Conservation (phyloP, 2,329 filamentous ascomycete species). For the Nemania bipapillata region DNA sequence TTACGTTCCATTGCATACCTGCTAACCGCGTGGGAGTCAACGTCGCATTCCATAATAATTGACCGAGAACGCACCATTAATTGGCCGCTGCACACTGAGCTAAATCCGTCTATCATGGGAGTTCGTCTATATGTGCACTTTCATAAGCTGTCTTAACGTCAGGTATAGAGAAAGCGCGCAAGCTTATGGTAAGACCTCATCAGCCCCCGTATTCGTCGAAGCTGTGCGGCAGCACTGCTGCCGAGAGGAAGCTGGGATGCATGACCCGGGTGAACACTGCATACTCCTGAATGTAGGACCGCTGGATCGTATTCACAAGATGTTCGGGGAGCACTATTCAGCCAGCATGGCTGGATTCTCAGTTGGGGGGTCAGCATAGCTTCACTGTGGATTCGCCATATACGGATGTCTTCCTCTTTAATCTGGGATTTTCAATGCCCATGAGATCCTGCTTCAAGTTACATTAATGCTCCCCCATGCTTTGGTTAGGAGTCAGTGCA, state of each 20-base stretch:
- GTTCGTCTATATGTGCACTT: background rate
- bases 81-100: background rate
- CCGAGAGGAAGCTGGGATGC: background rate
- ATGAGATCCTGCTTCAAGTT: background rate
- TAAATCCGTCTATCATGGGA: background rate
- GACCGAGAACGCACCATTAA: background rate
- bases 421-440: too few relatives aligned
- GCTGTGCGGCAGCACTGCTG: background rate
- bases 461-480: background rate
- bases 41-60: conserved; percentile 11
- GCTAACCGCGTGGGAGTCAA: background rate
- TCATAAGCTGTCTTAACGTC: background rate
- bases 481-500: background rate
- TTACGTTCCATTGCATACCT: conserved; percentile 9
- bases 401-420: background rate
- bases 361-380: background rate
- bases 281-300: background rate
- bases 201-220: background rate
- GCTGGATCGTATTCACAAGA: background rate
- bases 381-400: background rate
- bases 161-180: background rate
- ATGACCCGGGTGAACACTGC: conserved; percentile 9
- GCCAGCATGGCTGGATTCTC: background rate
- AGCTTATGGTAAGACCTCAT: background rate
- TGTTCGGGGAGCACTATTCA: background rate